A percentile compares a stretch with the other conserved stretches of the same genome.
These are phyloP conservation scores for Yamadazyma laniorum DNA, from an alignment of 805 yeast species.

Conservation along the genomic window DNA sequence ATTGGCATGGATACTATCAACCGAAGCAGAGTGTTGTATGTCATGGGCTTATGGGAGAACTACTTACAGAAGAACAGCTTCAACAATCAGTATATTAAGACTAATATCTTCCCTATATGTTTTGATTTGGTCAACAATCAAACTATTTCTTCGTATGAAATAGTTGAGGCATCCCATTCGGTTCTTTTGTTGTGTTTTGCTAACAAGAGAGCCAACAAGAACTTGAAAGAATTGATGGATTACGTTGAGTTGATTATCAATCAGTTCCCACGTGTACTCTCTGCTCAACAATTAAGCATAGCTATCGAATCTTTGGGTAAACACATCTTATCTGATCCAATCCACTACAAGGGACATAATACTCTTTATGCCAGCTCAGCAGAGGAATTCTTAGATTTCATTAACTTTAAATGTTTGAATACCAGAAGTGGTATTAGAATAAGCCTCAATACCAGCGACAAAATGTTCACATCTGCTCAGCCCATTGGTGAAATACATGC, in stretches of 20 bases:
- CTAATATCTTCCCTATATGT: slow-evolving; percentile 29
- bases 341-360: slow-evolving; percentile 10
- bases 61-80: slow-evolving; percentile 30
- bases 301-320: slow-evolving; percentile 59
- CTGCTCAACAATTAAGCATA: slow-evolving; percentile 53
- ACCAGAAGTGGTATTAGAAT: slow-evolving; percentile 31
- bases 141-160: slow-evolving; percentile 19
- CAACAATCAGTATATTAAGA: slow-evolving; percentile 19
- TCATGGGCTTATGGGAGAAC: slow-evolving; percentile 48
- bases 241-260: slow-evolving; percentile 48
- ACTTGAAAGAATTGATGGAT: slow-evolving; percentile 21
- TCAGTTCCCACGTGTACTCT: slow-evolving; percentile 57
- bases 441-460: slow-evolving; percentile 5
- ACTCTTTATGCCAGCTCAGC: slow-evolving; percentile 15
- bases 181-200: slow-evolving; percentile 43
- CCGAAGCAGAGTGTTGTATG: slow-evolving; percentile 43
- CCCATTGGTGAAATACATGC: slow-evolving; percentile 39
- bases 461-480: slow-evolving; percentile 33
- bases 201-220: slow-evolving; percentile 18
- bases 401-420: slow-evolving; percentile 42
- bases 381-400: slow-evolving; percentile 39
- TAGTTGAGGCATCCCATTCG: slow-evolving; percentile 66
- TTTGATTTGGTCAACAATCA: slow-evolving; percentile 30
- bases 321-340: slow-evolving; percentile 28
- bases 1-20: slow-evolving; percentile 27